A percentile compares a stretch with the other conserved stretches of the same genome.
phyloP scores from a whole-genome alignment of 2,329 filamentous ascomycete species.

The Pseudogymnoascus destructans region DNA sequence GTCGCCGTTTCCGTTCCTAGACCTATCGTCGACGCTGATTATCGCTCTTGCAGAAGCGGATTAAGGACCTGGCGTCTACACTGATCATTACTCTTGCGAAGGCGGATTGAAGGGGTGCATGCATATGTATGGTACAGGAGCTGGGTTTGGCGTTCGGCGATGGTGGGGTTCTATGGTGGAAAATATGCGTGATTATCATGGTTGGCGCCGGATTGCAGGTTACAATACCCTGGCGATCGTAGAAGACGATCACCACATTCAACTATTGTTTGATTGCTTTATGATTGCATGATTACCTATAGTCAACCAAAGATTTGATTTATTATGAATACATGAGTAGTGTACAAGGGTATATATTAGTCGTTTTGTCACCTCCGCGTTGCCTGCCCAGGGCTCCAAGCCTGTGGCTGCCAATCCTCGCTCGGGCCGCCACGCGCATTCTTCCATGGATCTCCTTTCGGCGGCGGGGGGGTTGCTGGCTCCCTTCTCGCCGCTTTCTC shows the following conservation, averaged over 20 bases:
- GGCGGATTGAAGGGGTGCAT: constrained; percentile 38
- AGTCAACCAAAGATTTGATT: background rate
- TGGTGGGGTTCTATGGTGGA: constrained; percentile 1
- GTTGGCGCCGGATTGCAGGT: constrained; percentile 5
- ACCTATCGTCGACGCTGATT: constrained; percentile 83
- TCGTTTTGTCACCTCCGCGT: background rate
- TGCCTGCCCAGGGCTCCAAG: constrained; percentile 2
- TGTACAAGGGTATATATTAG: constrained; percentile 1
- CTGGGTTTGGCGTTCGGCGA: constrained; percentile 4
- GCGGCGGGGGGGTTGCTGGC: constrained; percentile 19
- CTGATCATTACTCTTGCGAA: constrained; percentile 88
- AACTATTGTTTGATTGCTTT: constrained; percentile 8
- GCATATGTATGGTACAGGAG: constrained; percentile 1
- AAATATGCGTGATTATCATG: background rate
- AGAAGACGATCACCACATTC: constrained; percentile 8
- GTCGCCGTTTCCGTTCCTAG: constrained; percentile 88
- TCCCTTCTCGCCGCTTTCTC: constrained; percentile 14
- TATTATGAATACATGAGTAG: constrained; percentile 6
- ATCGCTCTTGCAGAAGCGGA: constrained; percentile 83
- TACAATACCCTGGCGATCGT: constrained; percentile 9
- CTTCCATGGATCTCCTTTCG: constrained; percentile 38
- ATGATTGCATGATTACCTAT: constrained; percentile 1
- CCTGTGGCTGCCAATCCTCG: constrained; percentile 45
- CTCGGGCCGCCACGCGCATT: constrained; percentile 41
- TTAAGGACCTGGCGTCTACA: constrained; percentile 64